Evolutionary conservation across 257 asterid genomes (phyloP).

Genomic region (Solanum piurae): DNA sequence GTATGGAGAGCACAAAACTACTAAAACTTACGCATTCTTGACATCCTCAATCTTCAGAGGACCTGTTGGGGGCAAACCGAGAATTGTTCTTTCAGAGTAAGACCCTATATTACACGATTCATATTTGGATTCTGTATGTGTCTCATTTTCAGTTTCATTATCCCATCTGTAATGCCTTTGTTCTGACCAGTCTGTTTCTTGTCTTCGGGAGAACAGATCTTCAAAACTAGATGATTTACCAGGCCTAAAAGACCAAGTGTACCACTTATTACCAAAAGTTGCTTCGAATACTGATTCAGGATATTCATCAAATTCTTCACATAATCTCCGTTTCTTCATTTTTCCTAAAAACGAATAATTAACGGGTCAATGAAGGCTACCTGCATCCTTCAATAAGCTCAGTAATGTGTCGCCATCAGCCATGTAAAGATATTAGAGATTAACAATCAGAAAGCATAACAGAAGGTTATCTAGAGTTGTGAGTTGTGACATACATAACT

Average conservation of each 20-base stretch:
- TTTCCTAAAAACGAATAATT: constrained; percentile 30
- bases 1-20: background rate
- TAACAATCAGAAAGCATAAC: background rate
- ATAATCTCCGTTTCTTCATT: constrained; percentile 18
- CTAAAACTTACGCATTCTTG: constrained; percentile 76
- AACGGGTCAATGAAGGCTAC: background rate
- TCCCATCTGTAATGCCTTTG: constrained; percentile 20
- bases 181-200: constrained; percentile 23
- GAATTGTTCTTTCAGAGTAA: constrained; percentile 50
- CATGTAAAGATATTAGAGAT: background rate
- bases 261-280: constrained; percentile 40
- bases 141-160: constrained; percentile 24
- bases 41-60: constrained; percentile 67
- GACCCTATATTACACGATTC: constrained; percentile 22
- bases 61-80: constrained; percentile 66
- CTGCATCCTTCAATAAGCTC: background rate
- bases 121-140: constrained; percentile 16
- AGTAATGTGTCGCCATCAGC: background rate
- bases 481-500: background rate
- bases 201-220: constrained; percentile 38
- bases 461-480: background rate
- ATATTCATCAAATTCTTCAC: constrained; percentile 33
- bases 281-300: constrained; percentile 41
- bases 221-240: constrained; percentile 12
- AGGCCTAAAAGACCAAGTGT: constrained; percentile 39